Base-by-base conservation (phyloP, 2,329 filamentous ascomycete genomes). In the Exophiala viscosa region DNA sequence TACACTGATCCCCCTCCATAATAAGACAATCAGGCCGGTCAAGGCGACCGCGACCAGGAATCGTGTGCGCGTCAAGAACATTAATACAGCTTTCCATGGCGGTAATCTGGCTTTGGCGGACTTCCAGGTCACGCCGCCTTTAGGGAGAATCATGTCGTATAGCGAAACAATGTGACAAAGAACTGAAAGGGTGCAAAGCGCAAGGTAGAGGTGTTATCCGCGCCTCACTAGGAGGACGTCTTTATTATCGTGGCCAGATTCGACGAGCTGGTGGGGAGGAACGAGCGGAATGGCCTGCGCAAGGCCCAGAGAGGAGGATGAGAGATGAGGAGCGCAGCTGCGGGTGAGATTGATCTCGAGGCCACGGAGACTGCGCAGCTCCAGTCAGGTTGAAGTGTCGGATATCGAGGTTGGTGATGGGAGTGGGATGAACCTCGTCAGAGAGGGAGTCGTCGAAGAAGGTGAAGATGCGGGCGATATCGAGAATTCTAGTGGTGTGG, bases 101-200 rank as follows among this genome's bases (percentile, higher is more conserved):
- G 90, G 90, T 63, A 96, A 75, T 66, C 83, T 82, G 65, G 87
- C 80, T 75, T 83, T 88, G 62, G 91, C 87, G 61, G 88, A 87
- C 78, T 95, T 96, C 91, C 92, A 97, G 70, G 84, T 90, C 67
- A 92, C 81, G 69, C 89, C 88, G 70, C 87, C 88, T 74, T 95
- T 95, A 60, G 89, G 88, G 64, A 95, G 83, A 76, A 96, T 83
- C 91, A 96, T 96, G 62, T 76, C 20, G n/a, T 10, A 33, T 20
- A 36, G 14, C 38, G 42, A 44, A 40, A 15, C 38, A n/a, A 51
- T 36, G 31, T 18, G 40, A 35, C 13, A 48, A 17, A 13, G 45
- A 41, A 39, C 14, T 33, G 44, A 38, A 44, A 44, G 17, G 54
- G 38, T 40, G 17, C n/a, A 39, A 46, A 17, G 31, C 17, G 13